Conservation (phyloP, 768 basidiomycete species). For the Lactarius quietus region DNA sequence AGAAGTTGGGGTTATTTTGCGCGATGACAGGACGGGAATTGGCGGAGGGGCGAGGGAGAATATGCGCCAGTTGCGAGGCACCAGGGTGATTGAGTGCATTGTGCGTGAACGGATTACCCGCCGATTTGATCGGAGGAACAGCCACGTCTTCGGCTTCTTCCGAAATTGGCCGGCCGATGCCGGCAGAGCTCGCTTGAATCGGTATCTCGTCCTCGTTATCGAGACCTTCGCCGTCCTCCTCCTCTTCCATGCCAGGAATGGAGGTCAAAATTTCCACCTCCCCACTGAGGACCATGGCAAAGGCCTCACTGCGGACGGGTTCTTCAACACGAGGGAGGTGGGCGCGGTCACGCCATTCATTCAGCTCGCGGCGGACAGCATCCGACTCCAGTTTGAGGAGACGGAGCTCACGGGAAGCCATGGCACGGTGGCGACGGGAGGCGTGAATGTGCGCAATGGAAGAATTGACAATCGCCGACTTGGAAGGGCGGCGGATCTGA, state of each 20-base stretch:
- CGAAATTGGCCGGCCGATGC: slow-evolving; percentile 27
- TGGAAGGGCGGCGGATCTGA: slow-evolving; percentile 89
- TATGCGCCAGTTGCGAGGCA: slow-evolving; percentile 23
- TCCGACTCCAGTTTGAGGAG: slow-evolving; percentile 77
- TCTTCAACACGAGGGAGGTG: slow-evolving; percentile 71
- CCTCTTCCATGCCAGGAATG: slow-evolving; percentile 51
- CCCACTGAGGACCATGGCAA: slow-evolving; percentile 63
- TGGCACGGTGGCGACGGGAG: slow-evolving; percentile 73
- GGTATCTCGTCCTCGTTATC: slow-evolving; percentile 38
- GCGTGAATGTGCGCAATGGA: slow-evolving; percentile 87
- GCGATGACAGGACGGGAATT: slow-evolving; percentile 46
- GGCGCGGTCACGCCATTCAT: slow-evolving; percentile 85
- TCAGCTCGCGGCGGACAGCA: slow-evolving; percentile 84
- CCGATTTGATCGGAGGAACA: slow-evolving; percentile 36
- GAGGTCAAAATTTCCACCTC: slow-evolving; percentile 61
- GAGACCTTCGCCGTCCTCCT: slow-evolving; percentile 49
- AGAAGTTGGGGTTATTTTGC: slow-evolving; percentile 40
- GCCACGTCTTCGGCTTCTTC: slow-evolving; percentile 30
- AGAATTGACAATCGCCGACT: slow-evolving; percentile 95
- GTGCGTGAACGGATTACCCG: slow-evolving; percentile 38
- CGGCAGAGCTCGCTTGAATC: slow-evolving; percentile 26
- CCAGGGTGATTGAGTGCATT: slow-evolving; percentile 28
- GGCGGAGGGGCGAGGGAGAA: slow-evolving; percentile 31
- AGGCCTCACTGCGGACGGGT: slow-evolving; percentile 66
- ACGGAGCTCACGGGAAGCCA: slow-evolving; percentile 81